Evolutionary conservation across 805 yeast genomes (phyloP).

Genomic region (Tetrapisispora phaffii): DNA sequence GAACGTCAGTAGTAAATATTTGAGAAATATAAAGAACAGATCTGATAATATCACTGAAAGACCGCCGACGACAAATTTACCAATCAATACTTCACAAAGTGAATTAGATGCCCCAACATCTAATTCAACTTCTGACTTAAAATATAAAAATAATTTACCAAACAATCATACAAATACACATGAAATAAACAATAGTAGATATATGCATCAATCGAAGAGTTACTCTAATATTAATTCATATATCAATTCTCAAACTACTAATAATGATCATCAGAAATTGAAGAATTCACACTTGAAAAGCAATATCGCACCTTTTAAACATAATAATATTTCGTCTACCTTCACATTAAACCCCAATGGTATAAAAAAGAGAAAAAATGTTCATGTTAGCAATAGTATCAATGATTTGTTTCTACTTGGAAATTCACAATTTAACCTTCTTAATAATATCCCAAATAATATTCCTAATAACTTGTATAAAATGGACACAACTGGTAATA

Average conservation of each 20-base stretch:
- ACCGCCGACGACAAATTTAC: neutral
- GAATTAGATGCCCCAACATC: neutral
- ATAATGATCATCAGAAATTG: neutral
- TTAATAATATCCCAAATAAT: neutral
- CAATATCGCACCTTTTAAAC: neutral
- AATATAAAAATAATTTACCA: neutral
- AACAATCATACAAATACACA: neutral
- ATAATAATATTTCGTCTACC: constrained; percentile 3
- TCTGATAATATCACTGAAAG: neutral
- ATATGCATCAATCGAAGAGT: neutral
- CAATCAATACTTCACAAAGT: neutral
- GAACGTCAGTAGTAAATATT: constrained; percentile 21
- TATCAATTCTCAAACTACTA: neutral
- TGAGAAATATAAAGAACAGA: constrained; percentile 10
- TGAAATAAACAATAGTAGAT: neutral
- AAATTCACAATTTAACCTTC: neutral
- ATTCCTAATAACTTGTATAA: neutral
- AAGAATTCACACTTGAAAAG: neutral
- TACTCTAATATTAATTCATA: neutral
- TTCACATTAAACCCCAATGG: constrained; percentile 28
- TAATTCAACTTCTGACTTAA: neutral
- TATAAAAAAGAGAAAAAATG: constrained; percentile 20
- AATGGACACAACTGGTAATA: too few relatives aligned
- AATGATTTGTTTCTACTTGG: neutral
- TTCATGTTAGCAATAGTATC: neutral